These are phyloP conservation scores for Colletotrichum brevisporum DNA, from an alignment of 2,329 filamentous ascomycete genomes.

Conservation along the genomic window DNA sequence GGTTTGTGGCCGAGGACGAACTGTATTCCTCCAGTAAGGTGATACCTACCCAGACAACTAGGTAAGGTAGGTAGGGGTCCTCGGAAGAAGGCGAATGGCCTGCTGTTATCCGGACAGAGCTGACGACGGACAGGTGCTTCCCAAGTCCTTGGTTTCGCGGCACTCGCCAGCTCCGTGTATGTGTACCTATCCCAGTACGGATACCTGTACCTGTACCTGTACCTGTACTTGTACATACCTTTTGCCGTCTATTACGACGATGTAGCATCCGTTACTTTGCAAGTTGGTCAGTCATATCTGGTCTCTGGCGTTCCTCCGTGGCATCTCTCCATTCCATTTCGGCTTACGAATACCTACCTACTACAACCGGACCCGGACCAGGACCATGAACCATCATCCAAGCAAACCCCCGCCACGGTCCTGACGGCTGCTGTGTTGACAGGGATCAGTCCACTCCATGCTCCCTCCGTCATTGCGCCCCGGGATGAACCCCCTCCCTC, in stretches of 20 bases:
- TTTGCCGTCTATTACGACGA: neutral
- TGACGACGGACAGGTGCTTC: neutral
- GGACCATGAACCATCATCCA: conserved; percentile 26
- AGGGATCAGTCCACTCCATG: conserved; percentile 31
- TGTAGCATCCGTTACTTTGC: too few species aligned
- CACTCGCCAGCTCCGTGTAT: conserved; percentile 12
- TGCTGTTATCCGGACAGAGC: too few species aligned
- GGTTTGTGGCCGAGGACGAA: too few species aligned
- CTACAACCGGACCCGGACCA: conserved; percentile 23
- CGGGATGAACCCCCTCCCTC: conserved; percentile 26
- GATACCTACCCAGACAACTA: too few species aligned
- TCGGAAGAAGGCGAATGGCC: conserved; percentile 11
- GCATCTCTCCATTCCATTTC: conserved; percentile 12
- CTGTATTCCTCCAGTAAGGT: too few species aligned
- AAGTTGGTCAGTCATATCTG: too few species aligned
- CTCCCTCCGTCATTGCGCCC: conserved; percentile 35
- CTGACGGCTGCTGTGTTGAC: conserved; percentile 24
- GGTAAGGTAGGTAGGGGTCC: conserved; percentile 15
- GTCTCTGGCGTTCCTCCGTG: neutral
- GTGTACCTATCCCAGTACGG: neutral
- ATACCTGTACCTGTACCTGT: conserved; percentile 19
- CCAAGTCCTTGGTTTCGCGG: conserved; percentile 35
- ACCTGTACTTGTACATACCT: neutral
- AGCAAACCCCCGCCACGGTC: conserved; percentile 32
- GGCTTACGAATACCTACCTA: conserved; percentile 1